A percentile compares a stretch with the other conserved stretches of the same genome.
These are phyloP conservation scores for Tulasnella sp. DNA, from an alignment of 768 basidiomycete genomes.

Conservation along the genomic window DNA sequence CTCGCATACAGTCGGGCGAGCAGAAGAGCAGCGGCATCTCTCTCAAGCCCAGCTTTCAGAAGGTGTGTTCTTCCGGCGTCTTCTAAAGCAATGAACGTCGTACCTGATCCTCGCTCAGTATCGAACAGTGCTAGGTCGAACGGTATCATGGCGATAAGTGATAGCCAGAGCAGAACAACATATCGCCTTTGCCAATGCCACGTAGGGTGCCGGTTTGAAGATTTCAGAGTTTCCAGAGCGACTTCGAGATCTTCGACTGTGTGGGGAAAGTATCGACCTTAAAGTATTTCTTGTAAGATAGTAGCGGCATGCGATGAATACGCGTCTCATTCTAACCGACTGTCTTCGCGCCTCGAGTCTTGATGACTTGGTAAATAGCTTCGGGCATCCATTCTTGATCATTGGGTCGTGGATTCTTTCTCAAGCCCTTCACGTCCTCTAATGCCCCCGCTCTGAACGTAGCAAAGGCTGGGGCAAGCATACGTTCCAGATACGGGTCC, in stretches of 20 bases:
- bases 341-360: constrained; percentile 82
- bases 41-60: constrained; percentile 64
- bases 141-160: constrained; percentile 85
- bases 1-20: constrained; percentile 74
- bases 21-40: constrained; percentile 72
- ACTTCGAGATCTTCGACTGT: constrained; percentile 72
- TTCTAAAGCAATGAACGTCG: constrained; percentile 51
- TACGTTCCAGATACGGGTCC: constrained; percentile 74
- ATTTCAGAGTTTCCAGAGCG: constrained; percentile 53
- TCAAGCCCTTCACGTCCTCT: constrained; percentile 27
- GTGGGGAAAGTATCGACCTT: constrained; percentile 92
- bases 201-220: constrained; percentile 31
- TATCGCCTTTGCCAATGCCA: constrained; percentile 75
- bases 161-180: constrained; percentile 82
- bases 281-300: background rate
- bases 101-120: constrained; percentile 32
- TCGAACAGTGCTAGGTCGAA: constrained; percentile 84
- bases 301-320: background rate
- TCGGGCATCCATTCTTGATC: constrained; percentile 45
- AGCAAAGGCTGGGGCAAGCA: constrained; percentile 67
- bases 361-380: constrained; percentile 71
- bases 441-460: constrained; percentile 47
- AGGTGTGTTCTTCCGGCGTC: constrained; percentile 47
- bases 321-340: constrained; percentile 52
- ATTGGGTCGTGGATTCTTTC: constrained; percentile 25